These are phyloP conservation scores for Geosmithia putterillii DNA, from an alignment of 2,329 filamentous ascomycete genomes.

Conservation along the genomic window DNA sequence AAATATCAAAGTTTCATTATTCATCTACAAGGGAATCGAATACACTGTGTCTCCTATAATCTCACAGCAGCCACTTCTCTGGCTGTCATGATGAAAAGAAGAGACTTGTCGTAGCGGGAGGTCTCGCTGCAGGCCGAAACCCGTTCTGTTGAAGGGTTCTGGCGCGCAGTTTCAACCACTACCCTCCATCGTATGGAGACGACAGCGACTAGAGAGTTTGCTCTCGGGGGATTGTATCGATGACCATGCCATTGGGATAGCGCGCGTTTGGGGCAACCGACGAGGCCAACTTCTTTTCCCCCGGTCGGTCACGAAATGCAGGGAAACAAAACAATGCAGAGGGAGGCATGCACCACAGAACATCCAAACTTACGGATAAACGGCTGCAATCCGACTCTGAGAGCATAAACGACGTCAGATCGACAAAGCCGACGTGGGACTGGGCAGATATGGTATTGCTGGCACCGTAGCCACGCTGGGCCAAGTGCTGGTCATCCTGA, in stretches of 20 bases:
- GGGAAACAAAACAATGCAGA: background rate
- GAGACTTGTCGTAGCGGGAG: conserved; percentile 18
- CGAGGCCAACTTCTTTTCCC: conserved; percentile 51
- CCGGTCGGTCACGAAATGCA: conserved; percentile 10
- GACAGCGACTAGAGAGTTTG: conserved; percentile 16
- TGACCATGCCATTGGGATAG: conserved; percentile 40
- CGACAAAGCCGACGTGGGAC: conserved; percentile 61
- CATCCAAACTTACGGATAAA: conserved; percentile 20
- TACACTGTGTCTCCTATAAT: conserved; percentile 41
- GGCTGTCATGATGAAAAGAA: conserved; percentile 33
- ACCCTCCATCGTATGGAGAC: conserved; percentile 10
- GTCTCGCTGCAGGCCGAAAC: conserved; percentile 16
- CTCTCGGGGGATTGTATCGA: conserved; percentile 61
- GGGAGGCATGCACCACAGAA: background rate
- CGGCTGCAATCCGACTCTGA: conserved; percentile 49
- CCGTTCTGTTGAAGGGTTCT: conserved; percentile 30
- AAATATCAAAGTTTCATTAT: background rate
- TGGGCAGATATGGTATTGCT: conserved; percentile 59
- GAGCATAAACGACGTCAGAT: conserved; percentile 66
- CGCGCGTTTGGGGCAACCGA: conserved; percentile 22
- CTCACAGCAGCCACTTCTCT: conserved; percentile 34
- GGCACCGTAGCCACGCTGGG: conserved; percentile 71
- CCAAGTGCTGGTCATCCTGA: conserved; percentile 33
- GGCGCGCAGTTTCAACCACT: conserved; percentile 6
- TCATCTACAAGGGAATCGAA: no score